A percentile compares a stretch with the other conserved stretches of the same genome.
These are phyloP conservation scores for Calonectria hawksworthii DNA, from an alignment of 2,329 filamentous ascomycete genomes.

Conservation along the genomic window DNA sequence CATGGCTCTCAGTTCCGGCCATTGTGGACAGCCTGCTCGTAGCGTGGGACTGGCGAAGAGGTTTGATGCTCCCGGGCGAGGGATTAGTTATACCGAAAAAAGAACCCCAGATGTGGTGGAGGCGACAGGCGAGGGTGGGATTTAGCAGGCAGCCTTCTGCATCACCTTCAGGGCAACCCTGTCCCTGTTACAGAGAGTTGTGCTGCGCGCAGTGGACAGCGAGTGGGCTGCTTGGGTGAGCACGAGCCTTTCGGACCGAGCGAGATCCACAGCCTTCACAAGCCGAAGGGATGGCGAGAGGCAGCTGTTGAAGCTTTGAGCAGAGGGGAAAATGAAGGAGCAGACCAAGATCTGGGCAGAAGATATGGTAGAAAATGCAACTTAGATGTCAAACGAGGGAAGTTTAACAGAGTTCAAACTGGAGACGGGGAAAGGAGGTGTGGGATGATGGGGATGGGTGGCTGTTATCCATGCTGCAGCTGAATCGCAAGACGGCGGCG, in stretches of 20 bases:
- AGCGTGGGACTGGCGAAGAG: constrained; percentile 2
- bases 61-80: constrained; percentile 4
- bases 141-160: constrained; percentile 19
- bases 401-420: background rate
- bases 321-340: constrained; percentile 27
- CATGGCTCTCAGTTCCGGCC: constrained; percentile 55
- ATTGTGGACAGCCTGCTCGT: constrained; percentile 29
- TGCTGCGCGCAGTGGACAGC: constrained; percentile 1
- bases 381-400: background rate
- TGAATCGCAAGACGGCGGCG: constrained; percentile 26
- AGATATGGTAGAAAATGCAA: background rate
- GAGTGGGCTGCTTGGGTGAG: constrained; percentile 28
- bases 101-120: constrained; percentile 12
- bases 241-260: constrained; percentile 38
- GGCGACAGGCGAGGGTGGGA: constrained; percentile 15
- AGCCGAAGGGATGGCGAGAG: constrained; percentile 21
- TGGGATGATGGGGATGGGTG: constrained; percentile 16
- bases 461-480: constrained; percentile 15
- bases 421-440: constrained; percentile 8
- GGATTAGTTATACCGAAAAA: constrained; percentile 10
- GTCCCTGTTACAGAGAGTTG: constrained; percentile 20
- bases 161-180: constrained; percentile 24
- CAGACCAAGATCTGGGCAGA: constrained; percentile 4
- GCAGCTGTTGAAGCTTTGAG: background rate
- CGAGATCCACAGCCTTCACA: constrained; percentile 40